These are phyloP conservation scores for Pichia deserticola DNA, from an alignment of 805 yeast species.

Conservation along the genomic window DNA sequence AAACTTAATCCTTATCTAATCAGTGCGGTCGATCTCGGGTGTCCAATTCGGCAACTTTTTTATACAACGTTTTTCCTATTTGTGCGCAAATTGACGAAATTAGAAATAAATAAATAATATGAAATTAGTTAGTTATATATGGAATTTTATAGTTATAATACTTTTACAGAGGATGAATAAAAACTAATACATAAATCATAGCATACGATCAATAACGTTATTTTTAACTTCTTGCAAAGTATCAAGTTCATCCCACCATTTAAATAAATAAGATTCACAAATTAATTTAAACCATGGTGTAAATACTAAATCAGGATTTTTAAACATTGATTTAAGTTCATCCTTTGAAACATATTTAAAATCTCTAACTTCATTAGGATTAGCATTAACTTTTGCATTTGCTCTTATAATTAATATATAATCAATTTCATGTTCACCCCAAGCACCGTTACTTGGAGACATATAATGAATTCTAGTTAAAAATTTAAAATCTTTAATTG, in stretches of 20 bases:
- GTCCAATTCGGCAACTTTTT: too few species aligned
- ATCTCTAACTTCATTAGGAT: constrained; percentile 83
- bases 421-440: constrained; percentile 99
- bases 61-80: too few species aligned
- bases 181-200: constrained; percentile 10
- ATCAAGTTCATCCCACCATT: constrained; percentile 87
- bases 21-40: too few species aligned
- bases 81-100: too few species aligned
- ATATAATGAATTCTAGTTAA: constrained; percentile 92
- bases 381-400: constrained; percentile 39
- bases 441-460: constrained; percentile 68
- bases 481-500: constrained; percentile 64
- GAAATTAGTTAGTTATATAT: too few species aligned
- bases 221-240: constrained; percentile 44
- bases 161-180: too few species aligned
- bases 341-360: constrained; percentile 60
- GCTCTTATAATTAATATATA: constrained; percentile 77
- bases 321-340: constrained; percentile 70
- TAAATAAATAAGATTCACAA: constrained; percentile 81
- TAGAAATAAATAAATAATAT: too few species aligned
- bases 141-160: too few species aligned
- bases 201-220: constrained; percentile 42
- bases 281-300: constrained; percentile 99
- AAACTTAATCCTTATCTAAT: too few species aligned
- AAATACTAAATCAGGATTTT: constrained; percentile 53